Conservation (phyloP, 768 basidiomycete genomes). For the Termitomyces sp. region DNA sequence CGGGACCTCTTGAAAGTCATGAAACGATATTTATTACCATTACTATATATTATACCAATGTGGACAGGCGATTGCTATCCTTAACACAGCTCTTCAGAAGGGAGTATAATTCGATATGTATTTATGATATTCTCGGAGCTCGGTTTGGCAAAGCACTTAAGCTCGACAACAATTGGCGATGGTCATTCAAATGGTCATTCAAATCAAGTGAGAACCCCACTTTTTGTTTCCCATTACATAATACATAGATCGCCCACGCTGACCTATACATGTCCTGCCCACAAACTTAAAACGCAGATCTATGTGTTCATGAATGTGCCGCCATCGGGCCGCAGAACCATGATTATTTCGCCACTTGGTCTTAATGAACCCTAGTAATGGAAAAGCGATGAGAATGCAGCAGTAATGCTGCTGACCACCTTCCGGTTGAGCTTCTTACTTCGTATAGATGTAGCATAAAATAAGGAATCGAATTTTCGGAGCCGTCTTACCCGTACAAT, state of each 20-base stretch:
- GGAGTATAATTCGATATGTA: not conserved
- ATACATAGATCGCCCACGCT: not conserved
- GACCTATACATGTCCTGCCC: no score
- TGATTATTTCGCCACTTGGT: no score
- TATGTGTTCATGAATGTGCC: no score
- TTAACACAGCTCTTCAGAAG: not conserved
- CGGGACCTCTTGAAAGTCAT: not conserved
- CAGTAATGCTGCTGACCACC: not conserved
- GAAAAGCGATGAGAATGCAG: not conserved
- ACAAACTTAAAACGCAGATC: no score
- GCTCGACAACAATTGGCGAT: no score
- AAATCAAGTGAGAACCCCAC: no score
- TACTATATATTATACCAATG: slow-evolving; percentile 1
- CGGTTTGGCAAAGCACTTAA: not conserved
- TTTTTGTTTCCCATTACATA: not conserved
- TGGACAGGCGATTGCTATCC: not conserved
- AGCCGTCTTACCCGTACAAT: no score
- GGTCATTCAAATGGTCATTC: no score
- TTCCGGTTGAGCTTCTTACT: not conserved
- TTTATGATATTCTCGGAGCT: not conserved
- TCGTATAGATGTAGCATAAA: no score
- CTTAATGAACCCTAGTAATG: not conserved
- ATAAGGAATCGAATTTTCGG: no score
- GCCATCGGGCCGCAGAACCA: not conserved
- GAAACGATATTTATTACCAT: not conserved